A percentile compares a stretch with the other conserved stretches of the same genome.
These are phyloP conservation scores for Beauveria caledonica DNA, from an alignment of 2,329 filamentous ascomycete genomes.

Conservation along the genomic window DNA sequence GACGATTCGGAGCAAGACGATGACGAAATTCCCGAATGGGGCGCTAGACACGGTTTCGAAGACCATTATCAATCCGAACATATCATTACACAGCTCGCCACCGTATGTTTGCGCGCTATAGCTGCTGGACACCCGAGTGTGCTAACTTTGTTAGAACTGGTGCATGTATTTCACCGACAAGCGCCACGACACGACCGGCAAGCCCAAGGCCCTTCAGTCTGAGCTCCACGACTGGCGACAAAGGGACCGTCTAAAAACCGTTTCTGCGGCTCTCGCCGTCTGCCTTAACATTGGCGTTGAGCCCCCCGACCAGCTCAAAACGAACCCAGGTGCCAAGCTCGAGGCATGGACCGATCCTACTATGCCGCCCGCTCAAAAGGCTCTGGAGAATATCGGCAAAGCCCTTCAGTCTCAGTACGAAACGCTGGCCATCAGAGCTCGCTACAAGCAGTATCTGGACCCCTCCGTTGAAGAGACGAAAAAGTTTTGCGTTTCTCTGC, in stretches of 20 bases:
- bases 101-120: constrained; percentile 44
- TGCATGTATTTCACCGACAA: constrained; percentile 99
- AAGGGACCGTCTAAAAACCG: constrained; percentile 91
- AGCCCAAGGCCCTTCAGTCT: constrained; percentile 60
- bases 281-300: constrained; percentile 97
- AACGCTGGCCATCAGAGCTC: constrained; percentile 85
- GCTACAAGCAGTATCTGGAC: constrained; percentile 94
- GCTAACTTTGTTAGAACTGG: constrained; percentile 59
- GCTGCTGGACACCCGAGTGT: background rate
- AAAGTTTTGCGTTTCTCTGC: constrained; percentile 85
- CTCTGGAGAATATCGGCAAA: constrained; percentile 91
- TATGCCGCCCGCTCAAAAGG: constrained; percentile 69
- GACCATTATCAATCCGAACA: constrained; percentile 87
- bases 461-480: constrained; percentile 96
- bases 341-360: constrained; percentile 97
- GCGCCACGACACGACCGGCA: constrained; percentile 87
- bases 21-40: constrained; percentile 44
- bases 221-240: constrained; percentile 91
- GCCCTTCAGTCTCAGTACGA: constrained; percentile 95
- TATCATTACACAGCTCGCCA: constrained; percentile 75
- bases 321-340: constrained; percentile 82
- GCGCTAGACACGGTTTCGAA: constrained; percentile 78
- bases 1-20: constrained; percentile 33
- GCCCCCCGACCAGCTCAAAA: constrained; percentile 93
- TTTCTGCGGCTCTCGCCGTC: constrained; percentile 86